These are phyloP conservation scores for Scutellaria galericulata DNA, from an alignment of 257 asterid genomes.

Conservation along the genomic window DNA sequence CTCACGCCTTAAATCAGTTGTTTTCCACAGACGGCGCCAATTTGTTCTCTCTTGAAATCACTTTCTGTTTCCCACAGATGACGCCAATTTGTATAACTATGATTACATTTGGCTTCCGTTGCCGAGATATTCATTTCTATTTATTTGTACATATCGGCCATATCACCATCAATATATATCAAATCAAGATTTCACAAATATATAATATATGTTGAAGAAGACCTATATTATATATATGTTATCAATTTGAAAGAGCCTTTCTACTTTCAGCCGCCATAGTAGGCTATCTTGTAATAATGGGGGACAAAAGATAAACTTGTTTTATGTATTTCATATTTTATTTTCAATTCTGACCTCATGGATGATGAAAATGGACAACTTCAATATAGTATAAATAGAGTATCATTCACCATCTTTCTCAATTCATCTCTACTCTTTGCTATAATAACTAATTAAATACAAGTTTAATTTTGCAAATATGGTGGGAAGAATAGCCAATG, in stretches of 20 bases:
- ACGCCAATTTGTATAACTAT: too few relatives aligned
- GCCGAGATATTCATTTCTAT: too few relatives aligned
- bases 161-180: not conserved
- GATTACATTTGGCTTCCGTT: too few relatives aligned
- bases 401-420: not conserved
- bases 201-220: not conserved
- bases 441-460: not conserved
- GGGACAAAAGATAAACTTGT: not conserved
- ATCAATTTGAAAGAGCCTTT: not conserved
- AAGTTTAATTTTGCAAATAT: not conserved
- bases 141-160: too few relatives aligned
- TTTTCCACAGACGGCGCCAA: too few relatives aligned
- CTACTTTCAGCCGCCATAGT: constrained; percentile 17
- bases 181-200: not conserved
- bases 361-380: constrained; percentile 26
- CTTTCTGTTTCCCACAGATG: too few relatives aligned
- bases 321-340: not conserved
- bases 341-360: constrained; percentile 10
- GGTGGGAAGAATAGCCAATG: constrained; percentile 47
- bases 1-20: too few relatives aligned
- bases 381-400: not conserved
- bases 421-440: not conserved
- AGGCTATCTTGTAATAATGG: not conserved
- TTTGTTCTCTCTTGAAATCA: too few relatives aligned
- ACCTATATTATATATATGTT: too few relatives aligned